Evolutionary conservation across 2,329 filamentous ascomycete species (phyloP), one percentile per base, ranked within the genome.

Genomic region (Exophiala alcalophila): DNA sequence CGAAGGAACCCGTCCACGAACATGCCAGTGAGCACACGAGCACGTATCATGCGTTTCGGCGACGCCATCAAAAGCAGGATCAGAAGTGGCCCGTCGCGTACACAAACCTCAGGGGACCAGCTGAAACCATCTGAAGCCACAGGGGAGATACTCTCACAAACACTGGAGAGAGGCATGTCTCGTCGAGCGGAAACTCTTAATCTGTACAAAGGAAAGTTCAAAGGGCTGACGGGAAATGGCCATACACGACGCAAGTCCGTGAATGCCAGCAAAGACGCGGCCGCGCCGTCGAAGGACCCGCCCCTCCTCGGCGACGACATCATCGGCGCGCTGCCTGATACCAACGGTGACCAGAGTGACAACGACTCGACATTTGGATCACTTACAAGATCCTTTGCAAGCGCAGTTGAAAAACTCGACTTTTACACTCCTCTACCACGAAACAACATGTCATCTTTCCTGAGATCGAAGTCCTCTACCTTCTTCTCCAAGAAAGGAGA

Each of bases 341-440:
- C 44, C 19, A 43, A 54, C 36, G 14, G 18, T 28, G 44, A 48
- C 25, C 36, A 40, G 12, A 41, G 37, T 24, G 49, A 51, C 15
- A 36, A 39, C 31, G 49, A 48, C 15, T 51, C 44, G n/a, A 40
- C 33, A 4, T 46, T 50, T 44, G 46, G 41, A 4, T 55, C 50
- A 11, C 36, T 55, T 20, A 55, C 48, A 21, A 45, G 45, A 36
- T 53, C 53, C 4, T 55, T 55, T 15, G 47, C 49, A 10, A 55
- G 47, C 24, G 52, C 49, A 4, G 49, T 55, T 25, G 52, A 55
- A 21, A 53, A 51, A 30, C 37, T 55, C 9, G 52, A 53, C 32
- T 50, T 53, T 25, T 25, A 50, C 10, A 35, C 46, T n/a, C 33
- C 41, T 9, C 39, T 42, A n/a, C 46, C 40, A 39, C 32, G 31